Conservation (phyloP, 1,139 yeast genomes). For the Magnusiomyces fungicola region DNA sequence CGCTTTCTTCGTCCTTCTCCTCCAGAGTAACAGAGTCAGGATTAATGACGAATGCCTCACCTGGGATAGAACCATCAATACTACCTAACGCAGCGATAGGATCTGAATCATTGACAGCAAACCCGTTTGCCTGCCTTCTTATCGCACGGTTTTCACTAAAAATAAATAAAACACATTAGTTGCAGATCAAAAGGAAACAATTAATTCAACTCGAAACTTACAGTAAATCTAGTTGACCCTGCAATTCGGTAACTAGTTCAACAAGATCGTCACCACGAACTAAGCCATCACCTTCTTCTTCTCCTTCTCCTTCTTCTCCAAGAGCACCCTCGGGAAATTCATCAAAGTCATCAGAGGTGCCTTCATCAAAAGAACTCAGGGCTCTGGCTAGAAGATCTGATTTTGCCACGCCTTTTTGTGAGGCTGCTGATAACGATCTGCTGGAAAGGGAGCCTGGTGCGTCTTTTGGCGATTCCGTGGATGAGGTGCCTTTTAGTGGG, state of each 20-base stretch:
- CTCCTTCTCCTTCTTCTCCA: conserved; percentile 14
- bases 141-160: conserved; percentile 32
- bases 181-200: neutral
- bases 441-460: too few relatives aligned
- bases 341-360: too few relatives aligned
- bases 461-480: too few relatives aligned
- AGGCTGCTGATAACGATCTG: too few relatives aligned
- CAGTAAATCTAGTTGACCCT: conserved; percentile 63
- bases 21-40: neutral
- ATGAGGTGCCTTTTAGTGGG: too few relatives aligned
- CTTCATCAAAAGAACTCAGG: too few relatives aligned
- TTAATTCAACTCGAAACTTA: neutral
- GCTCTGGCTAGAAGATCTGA: too few relatives aligned
- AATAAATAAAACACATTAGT: too few relatives aligned
- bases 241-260: conserved; percentile 80
- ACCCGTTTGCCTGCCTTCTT: conserved; percentile 31
- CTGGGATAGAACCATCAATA: conserved; percentile 66
- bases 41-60: conserved; percentile 13
- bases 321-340: too few relatives aligned
- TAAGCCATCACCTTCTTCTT: conserved; percentile 26
- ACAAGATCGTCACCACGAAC: conserved; percentile 78
- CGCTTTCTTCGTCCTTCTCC: conserved; percentile 2
- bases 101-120: conserved; percentile 35
- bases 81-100: conserved; percentile 51
- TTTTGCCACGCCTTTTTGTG: too few relatives aligned